A percentile compares a stretch with the other conserved stretches of the same genome.
These are phyloP conservation scores for Dictyostelium discoideum DNA, from an alignment of 78 protist genomes.

Conservation along the genomic window DNA sequence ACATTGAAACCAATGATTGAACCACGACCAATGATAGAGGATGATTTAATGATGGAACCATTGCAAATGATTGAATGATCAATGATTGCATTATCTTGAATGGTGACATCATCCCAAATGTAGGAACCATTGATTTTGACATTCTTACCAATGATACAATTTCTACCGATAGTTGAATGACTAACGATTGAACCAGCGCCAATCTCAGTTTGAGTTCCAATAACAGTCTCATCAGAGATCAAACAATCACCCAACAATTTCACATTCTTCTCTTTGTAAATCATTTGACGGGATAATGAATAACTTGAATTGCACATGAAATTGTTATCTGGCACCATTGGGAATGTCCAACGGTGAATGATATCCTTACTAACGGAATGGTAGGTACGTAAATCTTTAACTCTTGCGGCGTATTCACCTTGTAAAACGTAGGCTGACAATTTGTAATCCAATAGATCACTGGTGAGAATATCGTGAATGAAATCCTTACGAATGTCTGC, in stretches of 20 bases:
- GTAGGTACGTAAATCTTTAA: constrained; percentile 77
- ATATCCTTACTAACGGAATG: constrained; percentile 86
- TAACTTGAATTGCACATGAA: constrained; percentile 37
- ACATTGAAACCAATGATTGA: constrained; percentile 78
- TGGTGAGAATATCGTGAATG: constrained; percentile 69
- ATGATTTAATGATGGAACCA: constrained; percentile 5
- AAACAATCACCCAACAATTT: constrained; percentile 65
- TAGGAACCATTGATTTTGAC: constrained; percentile 73
- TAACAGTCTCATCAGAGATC: constrained; percentile 44
- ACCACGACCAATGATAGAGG: constrained; percentile 34
- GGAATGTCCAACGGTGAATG: constrained; percentile 91
- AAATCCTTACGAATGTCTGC: constrained; percentile 80
- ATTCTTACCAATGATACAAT: constrained; percentile 82
- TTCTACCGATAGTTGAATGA: constrained; percentile 82
- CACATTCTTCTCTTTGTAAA: constrained; percentile 78
- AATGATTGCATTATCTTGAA: constrained; percentile 59
- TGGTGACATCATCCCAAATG: constrained; percentile 84
- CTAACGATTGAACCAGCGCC: constrained; percentile 65
- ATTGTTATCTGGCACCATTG: constrained; percentile 90
- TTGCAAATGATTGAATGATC: constrained; percentile 57
- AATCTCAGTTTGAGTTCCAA: constrained; percentile 38
- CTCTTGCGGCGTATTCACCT: constrained; percentile 88
- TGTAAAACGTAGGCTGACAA: constrained; percentile 64
- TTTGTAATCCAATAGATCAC: constrained; percentile 77
- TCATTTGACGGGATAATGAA: constrained; percentile 63